Conservation (phyloP, 768 basidiomycete species). For the Austroboletus festivus region DNA sequence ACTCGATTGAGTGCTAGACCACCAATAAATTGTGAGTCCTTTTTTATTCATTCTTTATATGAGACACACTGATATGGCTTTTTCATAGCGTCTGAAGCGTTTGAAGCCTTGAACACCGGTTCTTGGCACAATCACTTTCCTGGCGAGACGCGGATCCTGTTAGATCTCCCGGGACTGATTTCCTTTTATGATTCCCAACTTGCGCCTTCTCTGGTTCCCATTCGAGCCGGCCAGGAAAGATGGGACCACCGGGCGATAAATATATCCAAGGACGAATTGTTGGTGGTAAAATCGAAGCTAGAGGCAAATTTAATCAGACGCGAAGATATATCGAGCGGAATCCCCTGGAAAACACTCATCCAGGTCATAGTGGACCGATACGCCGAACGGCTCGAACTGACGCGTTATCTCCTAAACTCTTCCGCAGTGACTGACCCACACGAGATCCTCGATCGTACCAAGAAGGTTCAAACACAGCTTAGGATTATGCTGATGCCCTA, state of each 20-base stretch:
- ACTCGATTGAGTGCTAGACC: too few relatives aligned
- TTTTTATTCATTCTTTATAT: too few relatives aligned
- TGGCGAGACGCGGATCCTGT: conserved; percentile 33
- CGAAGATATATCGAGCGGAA: conserved; percentile 18
- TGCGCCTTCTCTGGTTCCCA: conserved; percentile 27
- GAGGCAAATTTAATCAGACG: conserved; percentile 10
- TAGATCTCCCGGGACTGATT: conserved; percentile 34
- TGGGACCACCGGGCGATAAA: conserved; percentile 30
- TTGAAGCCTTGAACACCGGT: too few relatives aligned
- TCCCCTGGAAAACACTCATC: conserved; percentile 34
- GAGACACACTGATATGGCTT: too few relatives aligned
- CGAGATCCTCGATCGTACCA: conserved; percentile 4
- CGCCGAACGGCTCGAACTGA: conserved; percentile 29
- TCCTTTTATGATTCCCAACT: conserved; percentile 37
- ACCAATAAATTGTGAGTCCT: too few relatives aligned
- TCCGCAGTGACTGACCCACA: neutral
- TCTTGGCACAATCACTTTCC: too few relatives aligned
- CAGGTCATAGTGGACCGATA: conserved; percentile 32
- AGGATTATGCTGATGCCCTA: conserved; percentile 31
- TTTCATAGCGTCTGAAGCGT: too few relatives aligned
- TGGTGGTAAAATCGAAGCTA: conserved; percentile 4
- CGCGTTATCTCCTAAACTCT: conserved; percentile 20
- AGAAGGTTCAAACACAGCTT: conserved; percentile 21
- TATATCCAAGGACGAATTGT: conserved; percentile 25
- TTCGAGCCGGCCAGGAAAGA: conserved; percentile 24